These are phyloP conservation scores for Ascochyta clinopodiicola DNA, from an alignment of 2,329 filamentous ascomycete species.

Conservation along the genomic window DNA sequence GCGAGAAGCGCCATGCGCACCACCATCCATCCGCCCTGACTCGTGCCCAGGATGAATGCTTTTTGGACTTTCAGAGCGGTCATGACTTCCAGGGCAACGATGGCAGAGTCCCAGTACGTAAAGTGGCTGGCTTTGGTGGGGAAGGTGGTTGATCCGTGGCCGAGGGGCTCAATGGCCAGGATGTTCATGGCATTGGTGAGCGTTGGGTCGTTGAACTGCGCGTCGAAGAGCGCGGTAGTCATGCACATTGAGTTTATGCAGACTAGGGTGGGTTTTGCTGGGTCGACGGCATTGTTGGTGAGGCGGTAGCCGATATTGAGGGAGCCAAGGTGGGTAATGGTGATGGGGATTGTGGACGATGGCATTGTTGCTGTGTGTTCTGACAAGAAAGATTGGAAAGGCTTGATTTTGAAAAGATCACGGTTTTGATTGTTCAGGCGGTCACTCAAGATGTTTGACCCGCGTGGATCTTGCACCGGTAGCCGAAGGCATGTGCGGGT, in stretches of 20 bases:
- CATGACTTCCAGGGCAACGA: constrained; percentile 16
- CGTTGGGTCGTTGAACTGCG: constrained; percentile 47
- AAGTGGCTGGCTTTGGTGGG: constrained; percentile 15
- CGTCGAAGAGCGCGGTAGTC: constrained; percentile 16
- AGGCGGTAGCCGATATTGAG: constrained; percentile 21
- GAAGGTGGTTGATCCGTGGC: constrained; percentile 55
- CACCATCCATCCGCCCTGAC: constrained; percentile 16
- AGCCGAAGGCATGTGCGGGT: constrained; percentile 9
- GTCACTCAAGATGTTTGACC: constrained; percentile 7
- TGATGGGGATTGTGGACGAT: constrained; percentile 9
- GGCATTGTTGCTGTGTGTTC: constrained; percentile 3
- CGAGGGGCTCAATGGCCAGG: constrained; percentile 59
- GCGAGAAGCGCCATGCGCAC: constrained; percentile 14
- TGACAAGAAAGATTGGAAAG: not conserved
- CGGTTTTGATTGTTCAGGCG: not conserved
- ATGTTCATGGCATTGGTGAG: constrained; percentile 54
- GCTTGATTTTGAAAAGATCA: not conserved
- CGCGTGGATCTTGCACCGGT: constrained; percentile 11
- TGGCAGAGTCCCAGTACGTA: constrained; percentile 18
- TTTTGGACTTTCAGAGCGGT: constrained; percentile 1
- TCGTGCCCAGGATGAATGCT: constrained; percentile 11
- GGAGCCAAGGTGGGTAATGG: constrained; percentile 17
- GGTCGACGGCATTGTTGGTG: constrained; percentile 11
- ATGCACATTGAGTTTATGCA: constrained; percentile 25
- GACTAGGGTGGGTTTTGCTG: constrained; percentile 12